Evolutionary conservation across 192 early-diverging fungal species (phyloP), one percentile per base, ranked within the genome.

Genomic region (Glomus cerebriforme): DNA sequence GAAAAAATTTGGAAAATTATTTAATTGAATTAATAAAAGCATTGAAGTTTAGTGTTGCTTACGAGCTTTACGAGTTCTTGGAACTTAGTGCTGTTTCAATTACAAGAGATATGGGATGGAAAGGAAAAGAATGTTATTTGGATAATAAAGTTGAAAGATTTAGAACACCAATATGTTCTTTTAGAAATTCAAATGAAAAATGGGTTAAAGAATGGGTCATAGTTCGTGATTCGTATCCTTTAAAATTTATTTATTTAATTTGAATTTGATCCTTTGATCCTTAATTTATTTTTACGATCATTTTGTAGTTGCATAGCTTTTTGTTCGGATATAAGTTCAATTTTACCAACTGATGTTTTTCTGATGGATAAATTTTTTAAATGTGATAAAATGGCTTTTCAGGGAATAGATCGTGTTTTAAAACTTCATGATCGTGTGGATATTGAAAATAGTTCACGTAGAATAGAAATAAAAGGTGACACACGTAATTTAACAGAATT

Each of bases 101-200:
- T 65, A 88, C 90, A 54, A 92, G 89, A 74, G 92, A 93, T 68
- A 92, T 93, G 84, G 91, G 93, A 0, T 95, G 93, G 93, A 95
- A 95, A 76, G 93, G 93, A 43, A 95, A 95, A 72, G 93, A 95
- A 77, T 91, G 90, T 19, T 90, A 91, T 72, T 79, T 95, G 70
- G 91, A 92, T 59, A 88, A 89, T 37, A 90, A 89, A 37, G 83
- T 90, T 31, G 89, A 90, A 60, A 87, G 88, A 77, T 86, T 83
- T n/a, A 83, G 68, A 9, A 85, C 83, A 8, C 79, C 84, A 31
- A 86, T 87, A 35, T 86, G 82, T 60, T 80, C 82, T 6, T 68
- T 80, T 32, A 63, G 65, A 15, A 75, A 62, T 22, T 62, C 81
- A 47, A n/a, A 75, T 35, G 70, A 78, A n/a, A 68, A 73, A 9